Evolutionary conservation across 768 basidiomycete species (phyloP).

Genomic region (Cystofilobasidium capitatum): DNA sequence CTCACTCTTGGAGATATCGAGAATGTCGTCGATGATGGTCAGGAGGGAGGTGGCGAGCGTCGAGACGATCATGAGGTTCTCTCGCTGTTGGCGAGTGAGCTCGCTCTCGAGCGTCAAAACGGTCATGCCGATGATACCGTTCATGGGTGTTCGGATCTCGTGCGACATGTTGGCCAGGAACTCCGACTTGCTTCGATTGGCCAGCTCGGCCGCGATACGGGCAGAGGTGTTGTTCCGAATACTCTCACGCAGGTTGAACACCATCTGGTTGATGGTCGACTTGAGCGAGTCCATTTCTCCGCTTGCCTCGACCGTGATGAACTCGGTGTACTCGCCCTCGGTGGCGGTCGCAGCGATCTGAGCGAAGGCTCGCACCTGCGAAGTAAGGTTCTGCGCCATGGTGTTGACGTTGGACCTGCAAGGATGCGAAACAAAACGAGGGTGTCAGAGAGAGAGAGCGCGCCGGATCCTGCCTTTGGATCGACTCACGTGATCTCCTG

Average conservation of each 20-base stretch:
- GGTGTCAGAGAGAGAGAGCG: slow-evolving; percentile 1
- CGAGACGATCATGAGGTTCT: slow-evolving; percentile 90
- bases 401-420: slow-evolving; percentile 85
- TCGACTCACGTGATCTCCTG: slow-evolving; percentile 84
- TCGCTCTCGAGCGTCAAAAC: slow-evolving; percentile 94
- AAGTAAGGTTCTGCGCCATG: slow-evolving; percentile 50
- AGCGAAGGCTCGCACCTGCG: slow-evolving; percentile 83
- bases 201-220: slow-evolving; percentile 90
- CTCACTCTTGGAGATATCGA: slow-evolving; percentile 99
- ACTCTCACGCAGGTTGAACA: slow-evolving; percentile 87
- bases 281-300: slow-evolving; percentile 99
- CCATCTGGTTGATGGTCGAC: slow-evolving; percentile 68
- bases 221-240: slow-evolving; percentile 99
- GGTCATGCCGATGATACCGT: slow-evolving; percentile 97
- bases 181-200: slow-evolving; percentile 94
- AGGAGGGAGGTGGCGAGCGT: slow-evolving; percentile 84
- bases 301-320: slow-evolving; percentile 96
- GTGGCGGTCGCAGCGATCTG: slow-evolving; percentile 98
- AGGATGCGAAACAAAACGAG: slow-evolving; percentile 13
- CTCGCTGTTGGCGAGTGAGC: slow-evolving; percentile 82
- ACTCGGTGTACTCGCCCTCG: slow-evolving; percentile 96
- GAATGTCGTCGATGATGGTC: slow-evolving; percentile 95
- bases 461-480: neutral
- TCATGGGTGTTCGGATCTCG: slow-evolving; percentile 83
- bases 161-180: slow-evolving; percentile 97